Conservation (phyloP, 2,329 filamentous ascomycete species). For the Sarocladiaceae sp. region DNA sequence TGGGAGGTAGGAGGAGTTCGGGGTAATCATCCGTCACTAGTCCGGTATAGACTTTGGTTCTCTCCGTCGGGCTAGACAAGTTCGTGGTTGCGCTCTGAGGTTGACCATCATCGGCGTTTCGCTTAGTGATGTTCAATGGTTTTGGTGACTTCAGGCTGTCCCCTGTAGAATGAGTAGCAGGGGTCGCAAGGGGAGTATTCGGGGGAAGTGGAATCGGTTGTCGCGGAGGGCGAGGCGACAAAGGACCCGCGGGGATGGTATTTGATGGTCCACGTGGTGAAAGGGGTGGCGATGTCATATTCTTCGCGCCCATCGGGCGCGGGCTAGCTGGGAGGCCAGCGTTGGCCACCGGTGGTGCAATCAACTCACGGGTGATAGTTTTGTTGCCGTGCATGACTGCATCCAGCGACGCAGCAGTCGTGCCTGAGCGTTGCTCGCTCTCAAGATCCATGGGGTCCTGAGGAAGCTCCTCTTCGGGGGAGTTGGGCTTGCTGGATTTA, state of each 20-base stretch:
- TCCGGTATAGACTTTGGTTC: slow-evolving; percentile 62
- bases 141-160: slow-evolving; percentile 25
- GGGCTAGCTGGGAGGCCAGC: slow-evolving; percentile 53
- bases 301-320: slow-evolving; percentile 43
- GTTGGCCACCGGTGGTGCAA: slow-evolving; percentile 44
- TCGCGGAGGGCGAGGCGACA: slow-evolving; percentile 68
- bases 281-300: slow-evolving; percentile 56
- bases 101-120: background rate
- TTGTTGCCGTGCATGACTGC: slow-evolving; percentile 39
- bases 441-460: slow-evolving; percentile 29
- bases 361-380: slow-evolving; percentile 21
- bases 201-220: slow-evolving; percentile 68
- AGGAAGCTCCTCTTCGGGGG: slow-evolving; percentile 25
- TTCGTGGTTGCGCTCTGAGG: slow-evolving; percentile 11
- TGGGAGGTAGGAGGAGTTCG: slow-evolving; percentile 76
- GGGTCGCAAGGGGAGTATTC: slow-evolving; percentile 53
- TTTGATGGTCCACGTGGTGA: slow-evolving; percentile 45
- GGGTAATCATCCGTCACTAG: slow-evolving; percentile 82
- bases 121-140: background rate
- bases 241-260: slow-evolving; percentile 40
- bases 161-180: slow-evolving; percentile 17
- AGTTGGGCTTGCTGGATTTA: slow-evolving; percentile 34
- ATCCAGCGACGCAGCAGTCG: slow-evolving; percentile 44
- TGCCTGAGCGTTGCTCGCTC: slow-evolving; percentile 30
- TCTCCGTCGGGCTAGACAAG: slow-evolving; percentile 33